Conservation (phyloP, 176 grass and related monocot genomes). For the Puya raimondii region DNA sequence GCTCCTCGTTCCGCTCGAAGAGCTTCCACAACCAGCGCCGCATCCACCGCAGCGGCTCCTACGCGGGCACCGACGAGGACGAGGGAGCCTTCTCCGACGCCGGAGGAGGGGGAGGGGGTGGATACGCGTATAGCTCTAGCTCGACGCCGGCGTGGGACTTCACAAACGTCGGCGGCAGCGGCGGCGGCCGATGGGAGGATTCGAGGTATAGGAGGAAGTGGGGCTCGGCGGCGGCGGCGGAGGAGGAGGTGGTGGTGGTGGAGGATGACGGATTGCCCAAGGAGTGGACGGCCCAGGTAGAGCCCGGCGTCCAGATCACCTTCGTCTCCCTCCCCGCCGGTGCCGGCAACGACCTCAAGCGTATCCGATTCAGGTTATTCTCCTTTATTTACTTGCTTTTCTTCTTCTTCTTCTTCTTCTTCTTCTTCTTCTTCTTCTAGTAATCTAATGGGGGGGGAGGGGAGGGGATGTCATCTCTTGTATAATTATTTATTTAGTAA, state of each 20-base stretch:
- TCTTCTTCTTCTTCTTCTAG: background rate
- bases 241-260: conserved; percentile 20
- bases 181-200: background rate
- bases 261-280: conserved; percentile 42
- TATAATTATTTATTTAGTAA: no score
- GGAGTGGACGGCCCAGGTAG: conserved; percentile 95
- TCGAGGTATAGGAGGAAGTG: conserved; percentile 17
- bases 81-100: conserved; percentile 1
- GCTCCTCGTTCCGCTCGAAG: conserved; percentile 28
- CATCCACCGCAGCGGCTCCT: conserved; percentile 35
- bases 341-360: conserved; percentile 91
- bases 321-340: conserved; percentile 68
- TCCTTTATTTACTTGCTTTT: background rate
- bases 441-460: no score
- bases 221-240: conserved; percentile 19
- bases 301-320: conserved; percentile 93
- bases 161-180: conserved; percentile 1
- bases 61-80: conserved; percentile 42
- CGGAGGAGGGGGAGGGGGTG: conserved; percentile 3
- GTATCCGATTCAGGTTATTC: conserved; percentile 84
- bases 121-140: conserved; percentile 23
- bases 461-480: no score
- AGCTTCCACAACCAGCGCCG: conserved; percentile 27
- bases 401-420: background rate
- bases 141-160: conserved; percentile 44